These are phyloP conservation scores for Diaporthe australafricana DNA, from an alignment of 2,329 filamentous ascomycete species.

Conservation along the genomic window DNA sequence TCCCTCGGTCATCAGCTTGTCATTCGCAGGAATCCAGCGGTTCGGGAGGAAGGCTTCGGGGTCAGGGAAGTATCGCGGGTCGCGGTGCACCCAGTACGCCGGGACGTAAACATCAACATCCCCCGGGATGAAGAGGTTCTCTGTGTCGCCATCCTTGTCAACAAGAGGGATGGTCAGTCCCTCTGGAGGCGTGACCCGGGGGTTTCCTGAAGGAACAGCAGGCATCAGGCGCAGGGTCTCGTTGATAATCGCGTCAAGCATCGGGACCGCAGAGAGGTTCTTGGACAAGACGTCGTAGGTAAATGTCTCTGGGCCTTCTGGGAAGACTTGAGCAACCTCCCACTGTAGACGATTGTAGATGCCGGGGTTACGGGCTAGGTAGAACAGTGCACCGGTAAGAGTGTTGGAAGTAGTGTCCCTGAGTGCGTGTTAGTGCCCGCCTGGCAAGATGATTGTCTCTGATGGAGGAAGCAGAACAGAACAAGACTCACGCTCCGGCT, in stretches of 20 bases:
- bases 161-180: slow-evolving; percentile 26
- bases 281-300: not conserved
- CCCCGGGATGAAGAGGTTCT: slow-evolving; percentile 32
- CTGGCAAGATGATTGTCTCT: no score
- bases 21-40: slow-evolving; percentile 31
- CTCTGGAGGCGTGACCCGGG: slow-evolving; percentile 23
- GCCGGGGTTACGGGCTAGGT: slow-evolving; percentile 5
- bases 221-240: slow-evolving; percentile 30
- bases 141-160: not conserved
- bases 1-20: not conserved
- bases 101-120: slow-evolving; percentile 27
- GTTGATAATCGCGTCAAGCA: slow-evolving; percentile 27
- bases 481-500: slow-evolving; percentile 7
- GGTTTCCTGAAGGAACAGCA: slow-evolving; percentile 16
- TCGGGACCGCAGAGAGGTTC: not conserved
- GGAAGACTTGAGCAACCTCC: not conserved
- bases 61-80: slow-evolving; percentile 35
- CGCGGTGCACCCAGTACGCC: slow-evolving; percentile 36
- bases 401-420: slow-evolving; percentile 10
- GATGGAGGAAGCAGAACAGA: not conserved
- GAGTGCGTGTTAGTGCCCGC: not conserved
- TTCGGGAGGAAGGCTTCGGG: slow-evolving; percentile 37
- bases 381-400: not conserved
- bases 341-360: not conserved
- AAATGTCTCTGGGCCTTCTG: slow-evolving; percentile 4